Evolutionary conservation across 257 asterid genomes (phyloP).

Genomic region (Gentiana dahurica): DNA sequence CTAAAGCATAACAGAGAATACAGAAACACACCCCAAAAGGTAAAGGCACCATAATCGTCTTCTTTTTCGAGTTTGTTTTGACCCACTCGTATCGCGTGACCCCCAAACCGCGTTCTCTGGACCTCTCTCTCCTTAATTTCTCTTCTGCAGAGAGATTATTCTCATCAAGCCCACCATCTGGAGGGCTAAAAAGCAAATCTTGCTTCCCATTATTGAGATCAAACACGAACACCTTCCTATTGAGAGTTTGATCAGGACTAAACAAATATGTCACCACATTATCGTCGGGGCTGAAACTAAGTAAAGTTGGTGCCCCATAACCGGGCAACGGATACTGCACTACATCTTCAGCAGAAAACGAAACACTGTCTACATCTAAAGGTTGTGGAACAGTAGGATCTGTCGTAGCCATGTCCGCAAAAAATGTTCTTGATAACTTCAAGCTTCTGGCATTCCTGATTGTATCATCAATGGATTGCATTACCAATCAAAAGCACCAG

Average conservation of each 20-base stretch:
- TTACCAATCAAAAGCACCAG: constrained; percentile 32
- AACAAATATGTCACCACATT: constrained; percentile 58
- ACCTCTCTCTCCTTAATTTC: constrained; percentile 84
- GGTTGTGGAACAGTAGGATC: constrained; percentile 43
- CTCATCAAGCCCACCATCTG: constrained; percentile 95
- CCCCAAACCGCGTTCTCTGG: constrained; percentile 90
- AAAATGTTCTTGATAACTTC: constrained; percentile 46
- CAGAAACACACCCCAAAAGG: constrained; percentile 71
- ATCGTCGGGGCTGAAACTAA: constrained; percentile 89
- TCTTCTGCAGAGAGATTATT: constrained; percentile 78
- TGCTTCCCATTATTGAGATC: constrained; percentile 56
- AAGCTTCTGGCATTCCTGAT: constrained; percentile 28
- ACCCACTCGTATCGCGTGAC: constrained; percentile 95
- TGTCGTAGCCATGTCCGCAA: constrained; percentile 54
- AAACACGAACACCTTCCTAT: constrained; percentile 50
- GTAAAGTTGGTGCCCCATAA: constrained; percentile 54
- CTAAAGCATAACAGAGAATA: background rate
- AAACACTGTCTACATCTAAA: constrained; percentile 30
- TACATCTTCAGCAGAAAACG: constrained; percentile 73
- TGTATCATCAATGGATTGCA: constrained; percentile 45
- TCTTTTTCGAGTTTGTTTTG: constrained; percentile 52
- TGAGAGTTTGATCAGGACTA: constrained; percentile 64
- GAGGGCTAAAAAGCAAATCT: constrained; percentile 65
- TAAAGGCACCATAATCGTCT: constrained; percentile 68
- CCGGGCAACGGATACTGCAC: constrained; percentile 83